phyloP scores from a whole-genome alignment of 768 basidiomycete species.

The Phanerochaete carnosa region DNA sequence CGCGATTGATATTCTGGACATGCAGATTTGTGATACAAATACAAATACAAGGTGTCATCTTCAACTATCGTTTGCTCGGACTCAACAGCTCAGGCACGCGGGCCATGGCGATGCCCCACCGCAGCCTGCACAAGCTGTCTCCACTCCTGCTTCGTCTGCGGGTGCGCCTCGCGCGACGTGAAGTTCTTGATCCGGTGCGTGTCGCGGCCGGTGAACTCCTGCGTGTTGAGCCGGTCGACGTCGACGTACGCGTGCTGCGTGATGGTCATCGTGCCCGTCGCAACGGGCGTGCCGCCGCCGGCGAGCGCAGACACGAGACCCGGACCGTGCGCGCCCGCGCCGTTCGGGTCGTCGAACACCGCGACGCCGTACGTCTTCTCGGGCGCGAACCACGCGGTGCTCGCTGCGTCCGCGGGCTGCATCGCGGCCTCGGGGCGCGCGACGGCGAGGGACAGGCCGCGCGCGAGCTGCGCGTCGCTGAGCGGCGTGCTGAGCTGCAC shows the following conservation, averaged over 20 bases:
- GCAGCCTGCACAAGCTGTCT: not conserved
- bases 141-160: conserved; percentile 3
- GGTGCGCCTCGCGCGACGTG: conserved; percentile 1
- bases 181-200: not conserved
- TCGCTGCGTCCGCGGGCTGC: conserved; percentile 13
- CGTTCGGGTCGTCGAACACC: conserved; percentile 12
- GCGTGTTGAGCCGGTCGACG: conserved; percentile 3
- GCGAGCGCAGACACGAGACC: conserved; percentile 10
- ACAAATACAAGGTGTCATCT: too few species aligned
- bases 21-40: too few species aligned
- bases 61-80: too few species aligned
- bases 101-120: not conserved
- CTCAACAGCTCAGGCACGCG: too few species aligned
- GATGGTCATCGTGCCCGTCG: conserved; percentile 15
- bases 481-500: conserved; percentile 11
- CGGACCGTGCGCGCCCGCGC: conserved; percentile 6
- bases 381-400: conserved; percentile 9
- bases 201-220: not conserved
- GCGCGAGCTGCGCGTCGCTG: conserved; percentile 9
- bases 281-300: conserved; percentile 5
- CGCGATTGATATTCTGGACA: too few species aligned
- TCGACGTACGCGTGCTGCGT: conserved; percentile 1
- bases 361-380: conserved; percentile 11
- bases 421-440: conserved; percentile 16
- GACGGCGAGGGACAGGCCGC: conserved; percentile 15